Evolutionary conservation across 1,139 yeast genomes (phyloP).

Genomic region (Keqinozyma sinolaborantium): DNA sequence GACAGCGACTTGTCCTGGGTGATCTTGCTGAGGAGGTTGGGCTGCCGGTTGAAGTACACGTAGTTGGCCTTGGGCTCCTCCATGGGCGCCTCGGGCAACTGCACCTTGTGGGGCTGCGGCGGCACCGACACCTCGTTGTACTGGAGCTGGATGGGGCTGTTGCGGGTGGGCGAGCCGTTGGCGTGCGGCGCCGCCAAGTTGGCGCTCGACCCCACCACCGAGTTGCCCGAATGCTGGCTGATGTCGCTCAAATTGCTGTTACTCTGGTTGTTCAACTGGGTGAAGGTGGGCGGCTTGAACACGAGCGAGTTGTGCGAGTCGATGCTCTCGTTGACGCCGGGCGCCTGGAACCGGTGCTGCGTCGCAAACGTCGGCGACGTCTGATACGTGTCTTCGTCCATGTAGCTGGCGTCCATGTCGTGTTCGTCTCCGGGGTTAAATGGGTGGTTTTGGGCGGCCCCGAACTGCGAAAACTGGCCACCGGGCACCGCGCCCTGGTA

Average conservation of each 20-base stretch:
- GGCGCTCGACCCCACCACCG: conserved; percentile 2
- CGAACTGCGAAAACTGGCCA: no score
- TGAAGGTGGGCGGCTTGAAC: conserved; percentile 45
- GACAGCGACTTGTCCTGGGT: conserved; percentile 76
- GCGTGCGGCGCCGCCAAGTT: conserved; percentile 13
- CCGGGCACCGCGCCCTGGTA: no score
- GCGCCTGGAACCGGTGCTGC: conserved; percentile 9
- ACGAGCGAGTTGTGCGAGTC: conserved; percentile 32
- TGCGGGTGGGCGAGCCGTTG: conserved; percentile 21
- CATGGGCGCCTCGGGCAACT: conserved; percentile 2
- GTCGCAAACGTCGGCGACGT: conserved; percentile 16
- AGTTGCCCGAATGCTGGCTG: conserved; percentile 9
- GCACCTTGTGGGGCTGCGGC: conserved; percentile 7
- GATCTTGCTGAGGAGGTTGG: conserved; percentile 63
- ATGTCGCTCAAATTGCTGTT: conserved; percentile 31
- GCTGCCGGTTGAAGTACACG: conserved; percentile 82
- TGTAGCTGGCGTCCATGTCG: conserved; percentile 31
- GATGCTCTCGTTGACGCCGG: conserved; percentile 16
- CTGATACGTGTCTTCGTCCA: conserved; percentile 37
- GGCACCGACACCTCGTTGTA: conserved; percentile 12
- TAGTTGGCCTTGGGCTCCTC: conserved; percentile 29
- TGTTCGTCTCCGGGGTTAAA: no score
- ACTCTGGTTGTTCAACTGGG: conserved; percentile 41
- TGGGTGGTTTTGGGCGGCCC: no score
- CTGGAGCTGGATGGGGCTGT: conserved; percentile 12